Percentiles rank a stretch among this genome's conserved stretches.
Evolutionary conservation across 1,139 yeast species (phyloP).

Genomic region (Blastobotrys raffinosifermentans): DNA sequence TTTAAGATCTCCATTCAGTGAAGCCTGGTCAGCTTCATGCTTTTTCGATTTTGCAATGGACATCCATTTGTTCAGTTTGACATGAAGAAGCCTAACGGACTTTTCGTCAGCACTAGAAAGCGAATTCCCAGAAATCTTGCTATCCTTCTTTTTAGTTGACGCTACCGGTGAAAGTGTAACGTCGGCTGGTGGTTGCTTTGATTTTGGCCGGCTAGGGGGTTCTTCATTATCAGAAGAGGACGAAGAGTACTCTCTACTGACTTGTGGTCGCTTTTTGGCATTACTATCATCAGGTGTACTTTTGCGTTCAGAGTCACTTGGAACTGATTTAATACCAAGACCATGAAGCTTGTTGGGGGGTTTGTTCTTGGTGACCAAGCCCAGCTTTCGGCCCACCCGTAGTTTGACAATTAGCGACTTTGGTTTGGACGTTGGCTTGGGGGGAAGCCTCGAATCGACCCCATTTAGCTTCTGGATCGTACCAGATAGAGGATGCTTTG

Average conservation of each 20-base stretch:
- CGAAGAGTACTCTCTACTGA: slow-evolving; percentile 18
- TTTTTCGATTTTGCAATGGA: slow-evolving; percentile 31
- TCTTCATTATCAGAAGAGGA: slow-evolving; percentile 15
- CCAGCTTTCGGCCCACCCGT: no score
- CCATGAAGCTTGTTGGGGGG: no score
- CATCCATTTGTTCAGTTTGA: slow-evolving; percentile 30
- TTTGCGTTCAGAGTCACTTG: no score
- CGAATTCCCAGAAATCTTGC: background rate
- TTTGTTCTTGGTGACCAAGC: no score
- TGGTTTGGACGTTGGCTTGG: no score
- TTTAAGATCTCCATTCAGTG: slow-evolving; percentile 20
- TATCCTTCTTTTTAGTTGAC: background rate
- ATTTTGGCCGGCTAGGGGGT: slow-evolving; percentile 8
- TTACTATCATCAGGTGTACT: no score
- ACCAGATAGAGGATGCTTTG: background rate
- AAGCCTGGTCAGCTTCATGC: slow-evolving; percentile 33
- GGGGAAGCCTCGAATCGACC: no score
- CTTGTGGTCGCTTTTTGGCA: slow-evolving; percentile 18
- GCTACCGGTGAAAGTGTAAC: background rate
- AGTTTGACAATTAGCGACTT: no score
- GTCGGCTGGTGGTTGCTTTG: slow-evolving; percentile 1
- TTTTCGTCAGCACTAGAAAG: slow-evolving; percentile 15
- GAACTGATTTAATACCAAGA: no score
- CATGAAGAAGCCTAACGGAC: slow-evolving; percentile 21
- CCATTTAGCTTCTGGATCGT: background rate